Base-by-base conservation (phyloP, 768 basidiomycete genomes). In the Grammothele lineata region DNA sequence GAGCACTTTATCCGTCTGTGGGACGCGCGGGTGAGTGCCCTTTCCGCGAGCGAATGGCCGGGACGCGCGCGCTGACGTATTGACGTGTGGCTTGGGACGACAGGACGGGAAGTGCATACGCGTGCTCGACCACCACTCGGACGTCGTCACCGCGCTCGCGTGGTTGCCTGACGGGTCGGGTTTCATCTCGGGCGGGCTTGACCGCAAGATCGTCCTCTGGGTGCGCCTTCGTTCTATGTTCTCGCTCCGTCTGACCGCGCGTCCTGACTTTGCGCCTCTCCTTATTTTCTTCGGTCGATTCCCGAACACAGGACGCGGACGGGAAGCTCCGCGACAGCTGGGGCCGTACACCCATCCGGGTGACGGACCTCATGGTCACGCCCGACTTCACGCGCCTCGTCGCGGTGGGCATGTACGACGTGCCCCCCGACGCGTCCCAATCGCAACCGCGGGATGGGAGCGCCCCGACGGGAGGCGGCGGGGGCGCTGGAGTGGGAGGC, bases 151-250 rank as follows among this genome's bases (percentile, higher is more conserved):
- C 15, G 81, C 91, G 2, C 75, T 97, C 27, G 77, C 80, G 24
- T 97, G 92, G 91, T 70, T 92, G 33, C 87, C 92, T 17, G 88
- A 96, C 62, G 86, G 86, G 26, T 81, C 81, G 18, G 92, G 90
- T 7, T 96, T 98, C 62, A 78, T 96, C 56, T 94, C 92, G 10
- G 86, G 85, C 40, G 87, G 87, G 35, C 72, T 95, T 60, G 95
- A 97, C 65, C 80, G 83, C 52, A 85, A 81, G 65, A 82, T 90
- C 48, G 75, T 84, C 36, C 78, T 84, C 47, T 94, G 92, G 92
- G 92, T 92, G 35, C 6, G 35, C 27, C 6, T 17, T 36, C 35
- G 18, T 17, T n/a, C 17, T 17, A 36, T 7, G n/a, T n/a, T n/a
- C n/a, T n/a, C n/a, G n/a, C n/a, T n/a, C n/a, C n/a, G 66, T 39